Base-by-base conservation (phyloP, 768 basidiomycete genomes). In the Boletellus emodensis region DNA sequence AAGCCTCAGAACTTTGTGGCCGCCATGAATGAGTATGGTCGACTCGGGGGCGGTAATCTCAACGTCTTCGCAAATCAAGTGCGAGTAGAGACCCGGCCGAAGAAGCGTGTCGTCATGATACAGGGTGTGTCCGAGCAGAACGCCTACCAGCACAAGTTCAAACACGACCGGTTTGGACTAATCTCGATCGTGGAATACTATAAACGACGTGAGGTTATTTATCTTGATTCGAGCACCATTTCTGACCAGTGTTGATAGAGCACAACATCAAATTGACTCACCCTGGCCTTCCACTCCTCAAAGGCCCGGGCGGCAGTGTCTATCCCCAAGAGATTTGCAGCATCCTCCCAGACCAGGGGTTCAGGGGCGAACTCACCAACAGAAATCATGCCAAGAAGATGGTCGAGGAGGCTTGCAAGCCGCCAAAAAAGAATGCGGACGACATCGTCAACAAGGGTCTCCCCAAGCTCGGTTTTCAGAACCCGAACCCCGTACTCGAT, bases 61-160 rank as follows among this genome's bases (percentile, higher is more conserved):
- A 70, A 69, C 15, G 76, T 71, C 1, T 91, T 89, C 54, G 82
- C 78, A 24, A 78, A 72, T 46, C 80, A 84, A 12, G 75, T 91
- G 3, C 73, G 88, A 26, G 72, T 92, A 57, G 78, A 79, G 2
- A 77, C 69, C 2, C 82, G 81, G 63, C 73, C 88, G 10, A 78
- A 79, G 12, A 82, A 86, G 48, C 79, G 66, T 60, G 85, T 86
- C 61, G 81, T 83, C 0, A 76, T 90, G 61, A 85, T 91, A 60
- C 80, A 81, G 60, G 64, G 69, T 3, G 54, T 85, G 2, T 71
- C 76, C 11, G 66, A 71, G 15, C 17, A 51, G 28, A 74, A 52
- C 6, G 66, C 79, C 2, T 61, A 51, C 12, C 60, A 72, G 44
- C 14, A 83, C 61, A 64, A 62, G 3, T 62, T 87, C 3, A 70